Evolutionary conservation across 2,329 filamentous ascomycete genomes (phyloP).

Genomic region (Sphaceloma murrayae): DNA sequence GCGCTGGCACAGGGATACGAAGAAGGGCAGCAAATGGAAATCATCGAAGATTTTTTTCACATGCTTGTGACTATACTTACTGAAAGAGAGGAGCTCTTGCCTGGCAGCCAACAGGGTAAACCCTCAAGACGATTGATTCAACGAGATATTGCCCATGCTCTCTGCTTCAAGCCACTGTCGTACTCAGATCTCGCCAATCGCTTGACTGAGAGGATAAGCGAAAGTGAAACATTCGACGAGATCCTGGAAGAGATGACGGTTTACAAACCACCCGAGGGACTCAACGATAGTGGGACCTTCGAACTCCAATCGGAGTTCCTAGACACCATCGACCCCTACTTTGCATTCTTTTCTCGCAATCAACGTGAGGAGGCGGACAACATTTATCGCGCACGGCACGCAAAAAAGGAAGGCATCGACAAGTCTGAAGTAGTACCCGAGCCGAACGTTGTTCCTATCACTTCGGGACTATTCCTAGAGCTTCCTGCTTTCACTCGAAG

Average conservation of each 20-base stretch:
- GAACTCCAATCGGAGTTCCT: constrained; percentile 80
- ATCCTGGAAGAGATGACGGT: constrained; percentile 80
- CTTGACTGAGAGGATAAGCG: constrained; percentile 78
- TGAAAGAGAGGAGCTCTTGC: constrained; percentile 72
- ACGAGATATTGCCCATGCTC: constrained; percentile 81
- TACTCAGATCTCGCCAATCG: constrained; percentile 85
- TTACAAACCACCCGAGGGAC: constrained; percentile 81
- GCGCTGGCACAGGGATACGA: constrained; percentile 67
- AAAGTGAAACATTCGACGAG: constrained; percentile 77
- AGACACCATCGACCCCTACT: constrained; percentile 87
- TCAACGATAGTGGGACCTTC: constrained; percentile 89
- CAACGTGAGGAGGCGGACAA: constrained; percentile 91
- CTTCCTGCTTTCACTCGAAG: constrained; percentile 74
- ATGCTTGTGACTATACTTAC: constrained; percentile 83
- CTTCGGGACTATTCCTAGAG: constrained; percentile 64
- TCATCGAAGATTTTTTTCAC: constrained; percentile 93
- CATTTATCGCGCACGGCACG: constrained; percentile 77
- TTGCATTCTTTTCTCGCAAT: constrained; percentile 92
- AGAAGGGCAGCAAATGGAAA: constrained; percentile 77
- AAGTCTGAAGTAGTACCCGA: constrained; percentile 83
- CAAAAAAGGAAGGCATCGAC: constrained; percentile 74
- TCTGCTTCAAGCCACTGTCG: constrained; percentile 92
- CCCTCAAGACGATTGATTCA: constrained; percentile 56
- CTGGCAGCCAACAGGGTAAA: constrained; percentile 44
- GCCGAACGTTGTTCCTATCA: constrained; percentile 67